Evolutionary conservation across 2,329 filamentous ascomycete species (phyloP).

Genomic region (Penicillium sp.): DNA sequence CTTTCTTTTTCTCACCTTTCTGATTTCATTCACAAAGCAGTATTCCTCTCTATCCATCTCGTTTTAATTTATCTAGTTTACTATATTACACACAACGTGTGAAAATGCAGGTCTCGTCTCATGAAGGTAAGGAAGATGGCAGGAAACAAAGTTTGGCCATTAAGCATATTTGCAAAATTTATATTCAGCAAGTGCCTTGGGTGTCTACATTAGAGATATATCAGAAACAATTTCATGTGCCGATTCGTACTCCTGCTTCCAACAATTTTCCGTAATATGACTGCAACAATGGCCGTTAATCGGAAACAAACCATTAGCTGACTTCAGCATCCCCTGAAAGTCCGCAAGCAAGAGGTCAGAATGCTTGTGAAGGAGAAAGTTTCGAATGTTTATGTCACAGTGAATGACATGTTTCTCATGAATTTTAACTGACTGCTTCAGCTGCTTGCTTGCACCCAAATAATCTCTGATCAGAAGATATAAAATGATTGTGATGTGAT

Average conservation of each 20-base stretch:
- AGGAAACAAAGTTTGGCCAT: no score
- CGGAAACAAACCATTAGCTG: constrained; percentile 10
- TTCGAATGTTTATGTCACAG: constrained; percentile 7
- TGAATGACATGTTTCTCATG: constrained; percentile 15
- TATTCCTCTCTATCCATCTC: no score
- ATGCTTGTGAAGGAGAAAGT: constrained; percentile 15
- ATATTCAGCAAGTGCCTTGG: no score
- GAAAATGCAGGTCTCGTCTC: no score
- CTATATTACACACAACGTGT: no score
- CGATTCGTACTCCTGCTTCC: constrained; percentile 17
- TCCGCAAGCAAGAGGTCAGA: constrained; percentile 17
- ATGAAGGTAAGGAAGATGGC: no score
- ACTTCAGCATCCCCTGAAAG: constrained; percentile 22
- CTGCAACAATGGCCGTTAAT: constrained; percentile 12
- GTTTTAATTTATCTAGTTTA: no score
- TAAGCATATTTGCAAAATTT: no score
- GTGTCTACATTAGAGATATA: not conserved
- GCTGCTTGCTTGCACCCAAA: constrained; percentile 24
- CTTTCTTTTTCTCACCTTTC: no score
- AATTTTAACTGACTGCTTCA: constrained; percentile 18
- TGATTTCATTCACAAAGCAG: no score
- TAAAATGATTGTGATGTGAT: constrained; percentile 2
- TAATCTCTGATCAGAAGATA: constrained; percentile 8
- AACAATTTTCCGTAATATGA: constrained; percentile 21
- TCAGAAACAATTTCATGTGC: constrained; percentile 13